A percentile compares a stretch with the other conserved stretches of the same genome.
These are phyloP conservation scores for Heterobasidion irregulare DNA, from an alignment of 1,284 basidiomycete species.

Conservation along the genomic window DNA sequence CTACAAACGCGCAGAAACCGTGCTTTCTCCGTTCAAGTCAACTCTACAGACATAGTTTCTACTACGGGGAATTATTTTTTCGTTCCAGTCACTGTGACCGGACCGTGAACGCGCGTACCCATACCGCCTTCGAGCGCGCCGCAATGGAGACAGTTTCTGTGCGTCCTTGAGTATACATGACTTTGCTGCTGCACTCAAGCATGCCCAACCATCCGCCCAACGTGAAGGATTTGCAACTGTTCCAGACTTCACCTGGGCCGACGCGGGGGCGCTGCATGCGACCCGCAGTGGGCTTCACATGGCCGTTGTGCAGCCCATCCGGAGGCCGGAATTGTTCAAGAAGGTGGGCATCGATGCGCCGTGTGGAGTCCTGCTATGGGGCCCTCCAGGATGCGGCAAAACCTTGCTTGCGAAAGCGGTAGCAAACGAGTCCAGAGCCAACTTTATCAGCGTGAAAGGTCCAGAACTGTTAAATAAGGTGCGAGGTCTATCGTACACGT, in stretches of 20 bases:
- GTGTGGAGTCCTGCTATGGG: conserved; percentile 95
- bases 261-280: conserved; percentile 85
- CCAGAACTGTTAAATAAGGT: conserved; percentile 96
- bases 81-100: too few species aligned
- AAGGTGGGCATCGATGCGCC: conserved; percentile 82
- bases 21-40: background rate
- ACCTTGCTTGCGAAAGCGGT: conserved; percentile 95
- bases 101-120: too few species aligned
- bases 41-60: background rate
- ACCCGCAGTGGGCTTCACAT: conserved; percentile 92
- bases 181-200: conserved; percentile 73
- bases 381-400: conserved; percentile 96
- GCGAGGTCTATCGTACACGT: too few species aligned
- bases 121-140: too few species aligned
- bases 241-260: conserved; percentile 92
- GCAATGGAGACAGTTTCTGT: background rate
- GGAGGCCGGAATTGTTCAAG: conserved; percentile 82
- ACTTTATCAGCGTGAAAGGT: conserved; percentile 97
- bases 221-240: conserved; percentile 97
- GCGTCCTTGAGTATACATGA: conserved; percentile 31
- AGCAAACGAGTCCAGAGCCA: conserved; percentile 89
- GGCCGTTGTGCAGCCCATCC: conserved; percentile 95
- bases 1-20: too few species aligned
- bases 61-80: background rate
- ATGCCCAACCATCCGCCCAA: conserved; percentile 93